Evolutionary conservation across 1,284 basidiomycete species (phyloP).

Genomic region (Inonotus hispidus): DNA sequence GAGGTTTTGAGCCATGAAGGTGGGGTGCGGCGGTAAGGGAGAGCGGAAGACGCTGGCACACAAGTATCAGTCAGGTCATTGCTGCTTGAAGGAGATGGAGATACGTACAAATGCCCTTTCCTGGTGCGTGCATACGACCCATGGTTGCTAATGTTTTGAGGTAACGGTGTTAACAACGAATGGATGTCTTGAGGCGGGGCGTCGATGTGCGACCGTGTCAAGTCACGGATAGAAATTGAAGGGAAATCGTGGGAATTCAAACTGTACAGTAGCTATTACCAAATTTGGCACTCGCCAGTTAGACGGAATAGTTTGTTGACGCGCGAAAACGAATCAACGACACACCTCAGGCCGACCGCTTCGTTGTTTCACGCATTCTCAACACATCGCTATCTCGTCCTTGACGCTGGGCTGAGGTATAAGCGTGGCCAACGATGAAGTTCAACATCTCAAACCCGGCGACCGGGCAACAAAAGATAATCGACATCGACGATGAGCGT

Average conservation of each 20-base stretch:
- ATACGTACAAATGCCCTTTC: constrained; percentile 92
- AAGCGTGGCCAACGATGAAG: constrained; percentile 64
- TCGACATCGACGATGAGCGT: constrained; percentile 93
- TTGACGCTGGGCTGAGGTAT: no score
- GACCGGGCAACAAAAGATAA: constrained; percentile 70
- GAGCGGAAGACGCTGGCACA: constrained; percentile 81
- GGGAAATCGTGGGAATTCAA: background rate
- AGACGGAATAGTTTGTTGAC: background rate
- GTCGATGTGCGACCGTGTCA: no score
- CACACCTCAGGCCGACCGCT: background rate
- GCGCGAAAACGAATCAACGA: background rate
- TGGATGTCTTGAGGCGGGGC: constrained; percentile 6
- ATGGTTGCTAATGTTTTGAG: constrained; percentile 39
- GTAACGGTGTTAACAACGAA: constrained; percentile 4
- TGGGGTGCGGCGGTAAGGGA: constrained; percentile 94
- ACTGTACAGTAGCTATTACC: background rate
- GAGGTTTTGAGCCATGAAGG: constrained; percentile 97
- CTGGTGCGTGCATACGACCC: constrained; percentile 97
- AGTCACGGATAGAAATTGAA: background rate
- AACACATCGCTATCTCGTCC: no score
- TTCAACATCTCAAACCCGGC: constrained; percentile 80
- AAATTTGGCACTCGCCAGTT: background rate
- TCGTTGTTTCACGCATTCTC: no score
- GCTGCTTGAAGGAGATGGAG: background rate
- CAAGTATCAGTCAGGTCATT: constrained; percentile 14